Evolutionary conservation across 2,329 filamentous ascomycete species (phyloP), one percentile per base, ranked within the genome.

Genomic region (Microdochium paspali): DNA sequence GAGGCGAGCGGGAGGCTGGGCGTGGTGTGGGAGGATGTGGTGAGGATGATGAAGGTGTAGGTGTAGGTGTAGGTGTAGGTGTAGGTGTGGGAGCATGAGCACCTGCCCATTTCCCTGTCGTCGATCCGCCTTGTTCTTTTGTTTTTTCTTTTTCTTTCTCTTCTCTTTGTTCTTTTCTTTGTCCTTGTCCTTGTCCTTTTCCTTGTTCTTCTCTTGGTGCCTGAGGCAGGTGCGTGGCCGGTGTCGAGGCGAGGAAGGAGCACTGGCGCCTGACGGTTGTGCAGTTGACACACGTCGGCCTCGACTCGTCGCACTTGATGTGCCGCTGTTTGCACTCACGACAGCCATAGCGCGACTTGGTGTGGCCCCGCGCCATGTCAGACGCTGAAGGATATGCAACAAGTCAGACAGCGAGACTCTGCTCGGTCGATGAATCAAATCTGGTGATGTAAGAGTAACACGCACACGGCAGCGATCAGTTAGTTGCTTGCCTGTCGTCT

Each of bases 261-360:
- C 44, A 45, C 4, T 31, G 20, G 10, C 26, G 13, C 13, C 21
- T 31, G 26, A 24, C 21, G 4, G 21, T 31, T 3, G n/a, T 32
- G 30, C 44, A 45, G 25, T 24, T 24, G 24, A 24, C 10, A 20
- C 44, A 45, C 10, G 10, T 10, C n/a, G 44, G 44, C 30, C 21
- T 21, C 12, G 26, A 24, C 44, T 45, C 44, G 44, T 45, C 44
- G 44, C 44, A 45, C 30, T 45, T 45, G 26, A 32, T 24, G n/a
- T 45, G 26, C 7, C 44, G 44, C 26, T 31, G 26, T 26, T 45
- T 45, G 26, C 44, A 45, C 21, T 45, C 21, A 4, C 44, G 24
- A 23, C 44, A 45, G 6, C 44, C 44, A n/a, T 15, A 31, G 24
- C 44, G 44, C 25, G 44, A 45, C 25, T 45, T 45, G 26, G 23